phyloP scores from a whole-genome alignment of 371 early-diverging fungal species.

The Circinella umbellata region DNA sequence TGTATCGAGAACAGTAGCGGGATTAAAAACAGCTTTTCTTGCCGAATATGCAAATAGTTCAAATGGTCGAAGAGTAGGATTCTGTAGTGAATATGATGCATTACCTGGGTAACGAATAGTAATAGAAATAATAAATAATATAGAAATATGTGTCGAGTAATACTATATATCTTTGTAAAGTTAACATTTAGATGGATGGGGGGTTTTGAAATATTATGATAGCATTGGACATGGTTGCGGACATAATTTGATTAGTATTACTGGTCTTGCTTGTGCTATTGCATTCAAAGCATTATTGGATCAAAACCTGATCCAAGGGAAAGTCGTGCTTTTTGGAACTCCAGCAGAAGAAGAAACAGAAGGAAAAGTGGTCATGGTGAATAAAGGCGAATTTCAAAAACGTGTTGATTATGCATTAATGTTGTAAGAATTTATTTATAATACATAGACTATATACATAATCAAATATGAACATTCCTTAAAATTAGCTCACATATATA shows the following conservation, averaged over 20 bases:
- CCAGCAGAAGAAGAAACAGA: slow-evolving; percentile 74
- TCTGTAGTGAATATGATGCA: slow-evolving; percentile 75
- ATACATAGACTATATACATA: too few relatives aligned
- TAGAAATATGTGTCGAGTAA: not conserved
- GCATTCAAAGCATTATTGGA: slow-evolving; percentile 63
- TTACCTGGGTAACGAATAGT: slow-evolving; percentile 50
- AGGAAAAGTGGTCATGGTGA: slow-evolving; percentile 77
- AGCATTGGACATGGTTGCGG: slow-evolving; percentile 71
- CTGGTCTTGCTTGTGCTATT: slow-evolving; percentile 72
- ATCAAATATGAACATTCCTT: too few relatives aligned
- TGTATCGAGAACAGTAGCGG: slow-evolving; percentile 59
- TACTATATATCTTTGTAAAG: too few relatives aligned
- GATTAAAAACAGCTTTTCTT: slow-evolving; percentile 65
- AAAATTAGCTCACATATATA: too few relatives aligned
- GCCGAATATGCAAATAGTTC: slow-evolving; percentile 57
- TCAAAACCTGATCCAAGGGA: slow-evolving; percentile 54
- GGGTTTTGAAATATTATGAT: not conserved
- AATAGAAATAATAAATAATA: slow-evolving; percentile 20
- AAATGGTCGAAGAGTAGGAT: slow-evolving; percentile 47
- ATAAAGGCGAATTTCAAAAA: slow-evolving; percentile 68
- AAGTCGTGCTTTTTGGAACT: slow-evolving; percentile 76
- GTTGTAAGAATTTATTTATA: slow-evolving; percentile 44
- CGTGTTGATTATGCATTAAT: slow-evolving; percentile 75
- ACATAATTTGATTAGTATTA: slow-evolving; percentile 73
- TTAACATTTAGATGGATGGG: not conserved